Evolutionary conservation across 1,139 yeast genomes (phyloP).

Genomic region (Hemisphaericaspora xylanilytica): DNA sequence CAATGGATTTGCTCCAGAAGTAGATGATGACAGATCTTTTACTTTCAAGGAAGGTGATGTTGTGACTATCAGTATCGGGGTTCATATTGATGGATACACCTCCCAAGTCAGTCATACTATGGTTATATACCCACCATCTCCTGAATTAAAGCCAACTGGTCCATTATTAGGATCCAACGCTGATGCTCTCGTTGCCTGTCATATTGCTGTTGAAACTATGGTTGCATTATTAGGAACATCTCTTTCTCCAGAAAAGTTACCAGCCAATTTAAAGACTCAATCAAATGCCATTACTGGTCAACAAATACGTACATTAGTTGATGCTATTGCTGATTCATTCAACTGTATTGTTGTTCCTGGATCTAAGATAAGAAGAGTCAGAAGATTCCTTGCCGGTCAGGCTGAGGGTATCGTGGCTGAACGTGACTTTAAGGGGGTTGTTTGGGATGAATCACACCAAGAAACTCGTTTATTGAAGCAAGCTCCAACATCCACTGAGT

Average conservation of each 20-base stretch:
- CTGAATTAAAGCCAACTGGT: slow-evolving; percentile 52
- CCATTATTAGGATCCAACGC: slow-evolving; percentile 85
- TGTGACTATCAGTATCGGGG: slow-evolving; percentile 79
- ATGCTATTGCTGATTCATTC: slow-evolving; percentile 74
- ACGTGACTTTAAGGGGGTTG: slow-evolving; percentile 87
- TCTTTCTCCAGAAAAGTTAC: slow-evolving; percentile 71
- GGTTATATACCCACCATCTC: slow-evolving; percentile 67
- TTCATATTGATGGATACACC: slow-evolving; percentile 93
- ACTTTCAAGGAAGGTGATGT: slow-evolving; percentile 74
- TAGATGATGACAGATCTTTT: slow-evolving; percentile 58
- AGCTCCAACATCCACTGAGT: slow-evolving; percentile 35
- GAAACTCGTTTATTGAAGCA: slow-evolving; percentile 56
- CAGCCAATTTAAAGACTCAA: slow-evolving; percentile 37
- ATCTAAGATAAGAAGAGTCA: slow-evolving; percentile 82
- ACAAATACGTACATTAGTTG: slow-evolving; percentile 71
- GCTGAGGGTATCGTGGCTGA: slow-evolving; percentile 89
- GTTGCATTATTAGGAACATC: slow-evolving; percentile 72
- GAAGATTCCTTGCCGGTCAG: slow-evolving; percentile 95
- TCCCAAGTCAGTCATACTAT: slow-evolving; percentile 82
- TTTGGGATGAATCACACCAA: slow-evolving; percentile 84
- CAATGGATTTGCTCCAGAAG: slow-evolving; percentile 82
- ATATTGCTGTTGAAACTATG: slow-evolving; percentile 83
- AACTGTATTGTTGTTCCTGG: slow-evolving; percentile 89
- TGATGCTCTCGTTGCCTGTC: slow-evolving; percentile 86
- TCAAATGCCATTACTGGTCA: slow-evolving; percentile 56